Evolutionary conservation across 805 yeast genomes (phyloP).

Genomic region (Wickerhamiella spandovensis): DNA sequence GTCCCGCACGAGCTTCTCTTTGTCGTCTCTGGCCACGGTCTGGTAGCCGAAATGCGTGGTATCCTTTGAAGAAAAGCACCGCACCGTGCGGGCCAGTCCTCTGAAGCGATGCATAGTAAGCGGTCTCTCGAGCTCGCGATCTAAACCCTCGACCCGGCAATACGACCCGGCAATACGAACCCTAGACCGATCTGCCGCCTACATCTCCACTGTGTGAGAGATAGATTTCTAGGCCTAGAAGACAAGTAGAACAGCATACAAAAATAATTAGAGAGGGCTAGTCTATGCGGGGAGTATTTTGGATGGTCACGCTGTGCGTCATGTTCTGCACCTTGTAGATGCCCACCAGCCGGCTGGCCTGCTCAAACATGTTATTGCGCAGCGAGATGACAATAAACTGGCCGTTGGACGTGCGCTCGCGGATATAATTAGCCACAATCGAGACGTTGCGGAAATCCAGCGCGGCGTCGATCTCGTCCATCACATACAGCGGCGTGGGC

Average conservation of each 20-base stretch:
- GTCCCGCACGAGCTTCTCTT: constrained; percentile 57
- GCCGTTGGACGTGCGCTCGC: constrained; percentile 89
- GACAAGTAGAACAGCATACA: too few species aligned
- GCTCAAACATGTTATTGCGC: constrained; percentile 94
- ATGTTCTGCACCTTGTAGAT: constrained; percentile 84
- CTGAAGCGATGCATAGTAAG: background rate
- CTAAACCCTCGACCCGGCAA: too few species aligned
- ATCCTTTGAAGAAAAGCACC: background rate
- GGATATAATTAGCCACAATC: constrained; percentile 93
- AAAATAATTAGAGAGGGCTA: too few species aligned
- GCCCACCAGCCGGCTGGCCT: constrained; percentile 89
- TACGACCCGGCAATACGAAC: too few species aligned
- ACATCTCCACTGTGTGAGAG: too few species aligned
- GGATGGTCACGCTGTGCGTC: constrained; percentile 70
- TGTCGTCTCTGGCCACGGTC: constrained; percentile 65
- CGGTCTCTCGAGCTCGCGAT: too few species aligned
- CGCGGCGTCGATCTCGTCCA: constrained; percentile 99
- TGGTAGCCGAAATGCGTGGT: constrained; percentile 93
- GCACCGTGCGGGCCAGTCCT: background rate
- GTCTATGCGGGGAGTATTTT: background rate
- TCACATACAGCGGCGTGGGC: constrained; percentile 93
- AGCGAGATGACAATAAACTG: constrained; percentile 92
- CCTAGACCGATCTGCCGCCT: too few species aligned
- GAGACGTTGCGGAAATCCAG: constrained; percentile 93
- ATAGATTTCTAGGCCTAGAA: too few species aligned